A percentile compares a stretch with the other conserved stretches of the same genome.
These are phyloP conservation scores for Tulasnella sp. DNA, from an alignment of 768 basidiomycete genomes.

Conservation along the genomic window DNA sequence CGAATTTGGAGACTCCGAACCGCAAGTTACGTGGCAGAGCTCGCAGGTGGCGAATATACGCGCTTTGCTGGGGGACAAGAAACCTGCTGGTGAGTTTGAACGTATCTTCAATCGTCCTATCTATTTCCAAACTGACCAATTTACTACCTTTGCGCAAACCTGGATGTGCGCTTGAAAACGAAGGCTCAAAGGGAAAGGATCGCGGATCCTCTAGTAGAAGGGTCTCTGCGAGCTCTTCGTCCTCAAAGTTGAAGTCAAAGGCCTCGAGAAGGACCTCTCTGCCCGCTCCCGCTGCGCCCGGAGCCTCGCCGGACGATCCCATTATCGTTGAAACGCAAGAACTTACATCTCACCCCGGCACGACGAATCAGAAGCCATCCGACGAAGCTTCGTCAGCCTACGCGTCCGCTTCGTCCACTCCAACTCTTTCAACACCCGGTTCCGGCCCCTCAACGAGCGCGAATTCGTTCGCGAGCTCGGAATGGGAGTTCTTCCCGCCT, in stretches of 20 bases:
- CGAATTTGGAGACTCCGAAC: conserved; percentile 9
- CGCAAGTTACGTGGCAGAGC: conserved; percentile 17
- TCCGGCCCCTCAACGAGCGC: not conserved
- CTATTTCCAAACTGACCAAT: not conserved
- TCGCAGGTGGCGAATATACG: conserved; percentile 19
- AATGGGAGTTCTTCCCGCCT: conserved; percentile 4
- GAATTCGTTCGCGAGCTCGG: conserved; percentile 2
- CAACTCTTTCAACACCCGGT: not conserved
- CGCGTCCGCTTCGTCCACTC: not conserved
- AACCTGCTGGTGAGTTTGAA: not conserved
- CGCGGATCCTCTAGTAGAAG: not conserved
- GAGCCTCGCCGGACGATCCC: not conserved
- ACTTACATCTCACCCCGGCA: not conserved
- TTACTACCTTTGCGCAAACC: too few species aligned
- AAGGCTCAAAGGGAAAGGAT: not conserved
- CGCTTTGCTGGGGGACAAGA: not conserved
- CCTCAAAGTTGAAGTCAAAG: not conserved
- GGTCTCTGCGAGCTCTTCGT: not conserved
- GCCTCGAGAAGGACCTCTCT: not conserved
- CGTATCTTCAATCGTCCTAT: too few species aligned
- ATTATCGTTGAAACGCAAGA: conserved; percentile 18
- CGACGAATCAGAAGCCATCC: not conserved
- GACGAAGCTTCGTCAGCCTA: not conserved
- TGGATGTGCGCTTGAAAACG: not conserved
- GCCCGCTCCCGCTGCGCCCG: not conserved